These are phyloP conservation scores for Trypanosoma rangeli DNA, from an alignment of 208 protist species.

Conservation along the genomic window DNA sequence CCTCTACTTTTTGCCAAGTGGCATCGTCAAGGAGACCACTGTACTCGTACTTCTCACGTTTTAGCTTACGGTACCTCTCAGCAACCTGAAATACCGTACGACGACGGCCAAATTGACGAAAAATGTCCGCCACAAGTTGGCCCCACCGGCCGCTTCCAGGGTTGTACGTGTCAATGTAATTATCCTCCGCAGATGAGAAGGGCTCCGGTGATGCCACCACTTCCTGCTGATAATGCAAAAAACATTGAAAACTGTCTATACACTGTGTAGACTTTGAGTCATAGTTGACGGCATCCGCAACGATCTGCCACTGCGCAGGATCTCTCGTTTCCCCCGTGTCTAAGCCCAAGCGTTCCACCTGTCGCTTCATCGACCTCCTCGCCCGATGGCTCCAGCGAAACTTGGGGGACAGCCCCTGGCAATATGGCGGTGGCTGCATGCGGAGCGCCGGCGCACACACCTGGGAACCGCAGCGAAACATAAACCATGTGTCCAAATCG, in stretches of 20 bases:
- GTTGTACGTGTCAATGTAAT: slow-evolving; percentile 22
- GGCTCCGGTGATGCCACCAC: slow-evolving; percentile 6
- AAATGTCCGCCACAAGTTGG: slow-evolving; percentile 25
- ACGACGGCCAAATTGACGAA: slow-evolving; percentile 14
- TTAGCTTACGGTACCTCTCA: slow-evolving; percentile 34
- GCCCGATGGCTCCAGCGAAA: slow-evolving; percentile 28
- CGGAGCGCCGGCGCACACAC: slow-evolving; percentile 9
- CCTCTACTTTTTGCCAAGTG: neutral
- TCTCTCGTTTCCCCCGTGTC: neutral
- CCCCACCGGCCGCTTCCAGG: slow-evolving; percentile 30
- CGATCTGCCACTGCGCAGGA: slow-evolving; percentile 13
- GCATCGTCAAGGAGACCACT: slow-evolving; percentile 5
- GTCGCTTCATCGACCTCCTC: slow-evolving; percentile 17
- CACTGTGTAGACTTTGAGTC: slow-evolving; percentile 15
- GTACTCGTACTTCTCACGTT: slow-evolving; percentile 25
- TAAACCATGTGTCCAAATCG: slow-evolving; percentile 11
- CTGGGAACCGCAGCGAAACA: slow-evolving; percentile 5
- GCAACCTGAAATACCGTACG: slow-evolving; percentile 47
- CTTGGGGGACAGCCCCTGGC: neutral
- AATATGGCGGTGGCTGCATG: neutral
- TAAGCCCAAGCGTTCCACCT: slow-evolving; percentile 23
- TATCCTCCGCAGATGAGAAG: slow-evolving; percentile 33
- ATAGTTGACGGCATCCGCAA: slow-evolving; percentile 32
- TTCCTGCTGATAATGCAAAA: slow-evolving; percentile 27
- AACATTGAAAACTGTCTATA: slow-evolving; percentile 30